Conservation (phyloP, 192 early-diverging fungal genomes). For the Phlyctochytrium arcticum region DNA sequence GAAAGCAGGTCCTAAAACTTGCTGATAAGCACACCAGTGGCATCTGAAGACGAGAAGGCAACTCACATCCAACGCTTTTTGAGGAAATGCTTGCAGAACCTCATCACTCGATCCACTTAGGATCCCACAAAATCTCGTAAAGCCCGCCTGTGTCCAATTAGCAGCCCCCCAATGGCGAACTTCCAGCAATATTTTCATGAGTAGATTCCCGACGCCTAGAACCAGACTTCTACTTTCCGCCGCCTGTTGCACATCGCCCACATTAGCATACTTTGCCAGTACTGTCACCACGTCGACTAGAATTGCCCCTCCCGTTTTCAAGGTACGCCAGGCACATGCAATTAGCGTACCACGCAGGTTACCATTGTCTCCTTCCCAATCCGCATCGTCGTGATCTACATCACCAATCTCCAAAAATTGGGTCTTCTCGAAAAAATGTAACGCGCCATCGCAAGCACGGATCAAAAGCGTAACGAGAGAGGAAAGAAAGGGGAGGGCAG, state of each 20-base stretch:
- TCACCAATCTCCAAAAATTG: conserved; percentile 2
- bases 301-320: background rate
- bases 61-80: too few relatives aligned
- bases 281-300: background rate
- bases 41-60: too few relatives aligned
- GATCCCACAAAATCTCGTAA: too few relatives aligned
- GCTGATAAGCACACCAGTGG: too few relatives aligned
- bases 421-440: background rate
- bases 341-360: background rate
- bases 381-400: background rate
- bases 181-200: background rate
- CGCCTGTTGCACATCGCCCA: background rate
- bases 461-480: background rate
- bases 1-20: background rate
- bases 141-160: background rate
- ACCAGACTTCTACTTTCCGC: background rate
- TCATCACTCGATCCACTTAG: too few relatives aligned
- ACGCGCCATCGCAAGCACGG: background rate
- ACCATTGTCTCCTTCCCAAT: conserved; percentile 1
- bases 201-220: background rate
- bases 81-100: too few relatives aligned
- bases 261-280: background rate
- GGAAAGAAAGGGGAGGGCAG: too few relatives aligned
- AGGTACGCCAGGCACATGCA: conserved; percentile 4
- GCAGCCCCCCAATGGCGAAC: conserved; percentile 9